Evolutionary conservation across 169 alveolate species (phyloP).

Genomic region (Plasmodium gonderi): DNA sequence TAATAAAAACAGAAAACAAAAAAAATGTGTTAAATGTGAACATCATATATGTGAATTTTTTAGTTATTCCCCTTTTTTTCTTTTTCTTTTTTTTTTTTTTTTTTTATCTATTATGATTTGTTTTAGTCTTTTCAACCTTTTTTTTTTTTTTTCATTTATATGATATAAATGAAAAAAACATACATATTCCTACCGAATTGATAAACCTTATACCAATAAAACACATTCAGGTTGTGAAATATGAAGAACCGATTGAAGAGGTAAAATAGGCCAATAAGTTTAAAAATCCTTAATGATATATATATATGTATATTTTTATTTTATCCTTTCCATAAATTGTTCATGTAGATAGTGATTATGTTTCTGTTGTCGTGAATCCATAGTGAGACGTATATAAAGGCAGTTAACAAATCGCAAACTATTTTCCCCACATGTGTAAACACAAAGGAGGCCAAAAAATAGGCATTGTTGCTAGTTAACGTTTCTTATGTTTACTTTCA

Average conservation of each 20-base stretch:
- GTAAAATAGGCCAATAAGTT: not conserved
- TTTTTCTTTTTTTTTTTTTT: not conserved
- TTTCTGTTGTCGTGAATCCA: too few species aligned
- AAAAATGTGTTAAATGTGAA: not conserved
- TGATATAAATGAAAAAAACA: not conserved
- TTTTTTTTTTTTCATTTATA: not conserved
- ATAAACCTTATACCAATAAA: not conserved
- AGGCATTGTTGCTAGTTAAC: not conserved
- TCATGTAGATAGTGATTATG: not conserved
- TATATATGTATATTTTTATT: not conserved
- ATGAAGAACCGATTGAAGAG: constrained; percentile 1
- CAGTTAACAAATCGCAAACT: not conserved
- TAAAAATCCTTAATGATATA: not conserved
- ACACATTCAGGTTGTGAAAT: not conserved
- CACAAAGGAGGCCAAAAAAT: not conserved
- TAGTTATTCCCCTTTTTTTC: not conserved
- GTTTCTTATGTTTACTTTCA: not conserved
- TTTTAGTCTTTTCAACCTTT: not conserved
- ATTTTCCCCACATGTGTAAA: not conserved
- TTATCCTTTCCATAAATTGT: not conserved
- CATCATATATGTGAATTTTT: not conserved
- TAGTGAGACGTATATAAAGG: not conserved
- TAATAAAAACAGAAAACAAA: too few species aligned
- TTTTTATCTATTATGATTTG: not conserved
- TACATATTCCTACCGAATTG: not conserved